Evolutionary conservation across 2,329 filamentous ascomycete species (phyloP), one percentile per base, ranked within the genome.

Genomic region (Stromatinia cepivora): DNA sequence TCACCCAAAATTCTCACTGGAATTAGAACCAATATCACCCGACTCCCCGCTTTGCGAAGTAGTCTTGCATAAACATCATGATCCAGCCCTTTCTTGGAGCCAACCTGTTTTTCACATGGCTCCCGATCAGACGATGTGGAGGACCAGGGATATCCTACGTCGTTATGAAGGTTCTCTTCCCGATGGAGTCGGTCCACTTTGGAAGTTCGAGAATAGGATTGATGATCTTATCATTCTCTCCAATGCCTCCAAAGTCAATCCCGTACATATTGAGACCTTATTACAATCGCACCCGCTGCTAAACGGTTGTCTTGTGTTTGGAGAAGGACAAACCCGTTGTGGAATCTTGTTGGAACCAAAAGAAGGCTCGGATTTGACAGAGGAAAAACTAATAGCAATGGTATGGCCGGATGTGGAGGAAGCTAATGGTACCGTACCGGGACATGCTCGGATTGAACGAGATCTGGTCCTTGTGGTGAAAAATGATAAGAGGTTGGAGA

Each of bases 161-260:
- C 59, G 63, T 7, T 73, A 69, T 61, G 57, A 66, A 6, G 74
- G 72, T 17, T 57, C 69, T 4, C 71, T 69, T 3, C 68, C 69
- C 6, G 56, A 66, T 15, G 70, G 76, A 59, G 22, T 69, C 4
- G 66, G 66, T 11, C 39, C 58, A 31, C 72, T 79, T 1, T 84
- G 80, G 79, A 77, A 76, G 13, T 82, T 77, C 67, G 65, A 70
- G 20, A 66, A 67, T 10, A 75, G 82, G 1, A 28, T 69, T 1
- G 66, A 69, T 56, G 82, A 84, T 72, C 78, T 82, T 3, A 79
- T 84, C 31, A 79, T 83, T 0, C 74, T 83, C n/a, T 79, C 77
- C 36, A 83, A 81, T 69, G 82, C 82, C 1, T 79, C 81, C 59
- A 84, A 84, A 70, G 78, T 82, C 53, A 83, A 83, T 54, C 82